These are phyloP conservation scores for Citrus unshiu DNA, from an alignment of 345 rosid species.

Conservation along the genomic window DNA sequence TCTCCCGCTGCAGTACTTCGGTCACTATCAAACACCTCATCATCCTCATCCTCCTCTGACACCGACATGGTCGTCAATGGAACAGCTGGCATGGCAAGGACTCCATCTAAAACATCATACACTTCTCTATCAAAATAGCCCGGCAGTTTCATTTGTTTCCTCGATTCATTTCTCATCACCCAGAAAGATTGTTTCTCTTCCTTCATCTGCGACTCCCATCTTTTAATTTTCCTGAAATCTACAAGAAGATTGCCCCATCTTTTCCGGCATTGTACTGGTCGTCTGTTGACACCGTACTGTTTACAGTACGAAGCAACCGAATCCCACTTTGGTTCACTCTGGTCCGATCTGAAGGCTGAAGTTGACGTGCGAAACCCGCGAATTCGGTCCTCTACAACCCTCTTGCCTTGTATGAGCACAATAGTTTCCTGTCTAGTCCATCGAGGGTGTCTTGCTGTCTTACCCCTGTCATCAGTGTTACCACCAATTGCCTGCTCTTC, in stretches of 20 bases:
- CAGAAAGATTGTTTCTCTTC: constrained; percentile 29
- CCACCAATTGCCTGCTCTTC: constrained; percentile 6
- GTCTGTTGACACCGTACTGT: constrained; percentile 20
- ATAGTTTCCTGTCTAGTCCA: constrained; percentile 29
- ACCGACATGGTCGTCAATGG: constrained; percentile 20
- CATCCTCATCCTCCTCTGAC: constrained; percentile 5
- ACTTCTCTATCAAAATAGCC: constrained; percentile 27
- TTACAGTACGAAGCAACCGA: constrained; percentile 24
- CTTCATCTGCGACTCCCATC: constrained; percentile 26
- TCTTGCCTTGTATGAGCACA: constrained; percentile 28
- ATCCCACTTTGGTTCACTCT: constrained; percentile 29
- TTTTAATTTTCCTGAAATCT: constrained; percentile 34
- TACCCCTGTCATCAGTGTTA: background rate
- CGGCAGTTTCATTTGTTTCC: constrained; percentile 32
- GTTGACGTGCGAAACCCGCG: constrained; percentile 1
- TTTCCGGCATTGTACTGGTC: constrained; percentile 24
- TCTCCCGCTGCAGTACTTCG: background rate
- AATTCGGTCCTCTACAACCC: constrained; percentile 13
- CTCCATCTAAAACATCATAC: constrained; percentile 19
- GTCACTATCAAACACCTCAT: constrained; percentile 1
- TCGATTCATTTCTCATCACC: constrained; percentile 25
- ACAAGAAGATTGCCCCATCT: constrained; percentile 30
- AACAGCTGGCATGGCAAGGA: constrained; percentile 14
- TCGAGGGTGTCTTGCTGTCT: constrained; percentile 18
- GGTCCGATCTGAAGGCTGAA: background rate